phyloP scores from a whole-genome alignment of 164 flowering plant genomes.

The Litsea cubeba region DNA sequence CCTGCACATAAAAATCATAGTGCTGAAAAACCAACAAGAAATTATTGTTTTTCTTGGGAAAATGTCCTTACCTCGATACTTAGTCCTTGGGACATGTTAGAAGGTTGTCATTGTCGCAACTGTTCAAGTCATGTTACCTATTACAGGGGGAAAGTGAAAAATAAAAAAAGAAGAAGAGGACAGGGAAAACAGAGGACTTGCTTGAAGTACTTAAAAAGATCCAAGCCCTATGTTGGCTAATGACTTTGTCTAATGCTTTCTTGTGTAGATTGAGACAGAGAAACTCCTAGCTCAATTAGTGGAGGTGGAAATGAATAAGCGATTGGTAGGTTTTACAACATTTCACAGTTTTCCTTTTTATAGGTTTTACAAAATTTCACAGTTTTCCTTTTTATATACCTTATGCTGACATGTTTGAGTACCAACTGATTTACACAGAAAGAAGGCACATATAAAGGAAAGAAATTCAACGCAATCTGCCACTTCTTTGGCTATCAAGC shows the following conservation, averaged over 20 bases:
- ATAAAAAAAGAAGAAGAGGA: neutral
- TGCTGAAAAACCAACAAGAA: neutral
- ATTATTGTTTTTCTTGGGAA: neutral
- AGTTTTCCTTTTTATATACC: neutral
- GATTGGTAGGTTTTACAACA: slow-evolving; percentile 45
- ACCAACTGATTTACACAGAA: slow-evolving; percentile 49
- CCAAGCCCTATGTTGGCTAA: neutral
- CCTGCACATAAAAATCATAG: neutral
- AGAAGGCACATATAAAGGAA: slow-evolving; percentile 96
- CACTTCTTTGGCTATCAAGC: slow-evolving; percentile 99
- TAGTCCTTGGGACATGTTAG: neutral
- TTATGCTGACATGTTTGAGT: slow-evolving; percentile 3
- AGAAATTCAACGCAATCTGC: slow-evolving; percentile 97
- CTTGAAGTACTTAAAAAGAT: no score
- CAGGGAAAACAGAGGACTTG: neutral
- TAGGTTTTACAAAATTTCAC: slow-evolving; percentile 4
- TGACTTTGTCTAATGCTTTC: slow-evolving; percentile 6
- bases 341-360: neutral
- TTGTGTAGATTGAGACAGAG: slow-evolving; percentile 89
- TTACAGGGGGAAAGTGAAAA: neutral
- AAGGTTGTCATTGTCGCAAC: neutral
- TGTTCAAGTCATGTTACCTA: neutral
- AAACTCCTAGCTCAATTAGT: slow-evolving; percentile 95
- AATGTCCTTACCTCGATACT: neutral
- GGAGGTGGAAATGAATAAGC: slow-evolving; percentile 84